Evolutionary conservation across 2,329 filamentous ascomycete genomes (phyloP).

Genomic region (Plenodomus biglobosus): DNA sequence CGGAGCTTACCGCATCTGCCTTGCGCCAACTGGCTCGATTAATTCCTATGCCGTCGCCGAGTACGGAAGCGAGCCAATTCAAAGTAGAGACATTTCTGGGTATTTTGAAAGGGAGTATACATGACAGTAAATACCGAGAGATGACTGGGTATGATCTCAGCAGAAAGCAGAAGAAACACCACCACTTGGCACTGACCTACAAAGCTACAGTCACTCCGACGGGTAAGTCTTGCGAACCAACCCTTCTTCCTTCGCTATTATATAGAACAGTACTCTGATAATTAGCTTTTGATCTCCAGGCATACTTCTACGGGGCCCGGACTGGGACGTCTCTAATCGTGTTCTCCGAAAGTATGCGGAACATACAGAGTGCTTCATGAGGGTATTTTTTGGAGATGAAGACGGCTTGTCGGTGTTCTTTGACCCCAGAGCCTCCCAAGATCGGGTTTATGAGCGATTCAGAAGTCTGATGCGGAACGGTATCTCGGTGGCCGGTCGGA

Average conservation of each 20-base stretch:
- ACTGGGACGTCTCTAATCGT: slow-evolving; percentile 59
- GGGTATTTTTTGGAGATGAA: slow-evolving; percentile 75
- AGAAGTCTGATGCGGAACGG: slow-evolving; percentile 59
- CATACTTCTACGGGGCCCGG: slow-evolving; percentile 49
- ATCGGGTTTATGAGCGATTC: slow-evolving; percentile 53
- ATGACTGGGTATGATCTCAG: slow-evolving; percentile 57
- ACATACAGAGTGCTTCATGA: slow-evolving; percentile 39
- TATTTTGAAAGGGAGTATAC: slow-evolving; percentile 12
- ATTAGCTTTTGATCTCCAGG: slow-evolving; percentile 2
- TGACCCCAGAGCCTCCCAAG: slow-evolving; percentile 47
- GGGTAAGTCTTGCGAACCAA: slow-evolving; percentile 19
- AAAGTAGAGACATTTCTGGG: slow-evolving; percentile 4
- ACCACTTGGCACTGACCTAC: slow-evolving; percentile 50
- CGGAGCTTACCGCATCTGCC: slow-evolving; percentile 63
- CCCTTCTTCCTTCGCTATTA: background rate
- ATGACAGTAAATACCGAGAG: slow-evolving; percentile 43
- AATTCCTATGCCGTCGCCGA: slow-evolving; percentile 22
- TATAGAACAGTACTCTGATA: background rate
- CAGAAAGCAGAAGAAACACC: slow-evolving; percentile 55
- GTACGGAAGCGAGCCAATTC: slow-evolving; percentile 12
- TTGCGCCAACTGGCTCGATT: background rate
- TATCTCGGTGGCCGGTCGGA: slow-evolving; percentile 48
- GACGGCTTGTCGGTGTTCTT: slow-evolving; percentile 65
- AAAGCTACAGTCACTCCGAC: slow-evolving; percentile 55
- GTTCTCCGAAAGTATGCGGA: slow-evolving; percentile 31